Base-by-base conservation (phyloP, 805 yeast genomes). In the Limtongozyma cylindracea region DNA sequence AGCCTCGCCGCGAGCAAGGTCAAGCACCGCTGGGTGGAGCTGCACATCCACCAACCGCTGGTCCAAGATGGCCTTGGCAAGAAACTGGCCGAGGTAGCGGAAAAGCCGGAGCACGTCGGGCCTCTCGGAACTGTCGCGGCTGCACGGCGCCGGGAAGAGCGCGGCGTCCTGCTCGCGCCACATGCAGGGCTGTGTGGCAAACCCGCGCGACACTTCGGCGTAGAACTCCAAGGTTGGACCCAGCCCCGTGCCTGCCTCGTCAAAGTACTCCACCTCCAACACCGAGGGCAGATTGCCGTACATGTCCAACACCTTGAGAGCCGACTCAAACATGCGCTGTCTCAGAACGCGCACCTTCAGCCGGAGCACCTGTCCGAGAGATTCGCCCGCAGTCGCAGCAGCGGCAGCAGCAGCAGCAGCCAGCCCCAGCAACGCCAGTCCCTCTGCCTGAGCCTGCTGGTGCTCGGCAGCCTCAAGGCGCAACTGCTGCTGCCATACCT, bases 141-240 rank as follows among this genome's bases (percentile, higher is more conserved):
- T 20, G 12, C 64, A 28, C 2, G 93, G 91, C 1, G 53, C 35
- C 1, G 96, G 96, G 37, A 74, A 84, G 20, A 84, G 45, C 4
- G 37, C 47, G 3, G 31, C 33, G n/a, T 23, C 31, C 23, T 19
- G 36, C 24, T 43, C 42, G 31, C 91, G 56, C 96, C 96, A 84
- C 49, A 88, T 48, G 6, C 43, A 43, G 21, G 69, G 43, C 13
- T 52, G 53, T 22, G 53, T 56, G 1, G 71, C 48, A 38, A 84
- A 78, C 29, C 69, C 80, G 25, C 53, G 62, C 0, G 94, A 78
- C 2, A 76, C 78, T 10, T 56, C 49, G 0, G 95, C 66, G 36
- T 78, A 84, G 37, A 88, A 84, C 42, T 84, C 98, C 29, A 82
- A 50, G 0, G 98, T 84, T 3, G 98, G 98, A 0, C 98, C 98